Conservation (phyloP, 1,139 yeast species). For the Entelexis paramagnoliae region DNA sequence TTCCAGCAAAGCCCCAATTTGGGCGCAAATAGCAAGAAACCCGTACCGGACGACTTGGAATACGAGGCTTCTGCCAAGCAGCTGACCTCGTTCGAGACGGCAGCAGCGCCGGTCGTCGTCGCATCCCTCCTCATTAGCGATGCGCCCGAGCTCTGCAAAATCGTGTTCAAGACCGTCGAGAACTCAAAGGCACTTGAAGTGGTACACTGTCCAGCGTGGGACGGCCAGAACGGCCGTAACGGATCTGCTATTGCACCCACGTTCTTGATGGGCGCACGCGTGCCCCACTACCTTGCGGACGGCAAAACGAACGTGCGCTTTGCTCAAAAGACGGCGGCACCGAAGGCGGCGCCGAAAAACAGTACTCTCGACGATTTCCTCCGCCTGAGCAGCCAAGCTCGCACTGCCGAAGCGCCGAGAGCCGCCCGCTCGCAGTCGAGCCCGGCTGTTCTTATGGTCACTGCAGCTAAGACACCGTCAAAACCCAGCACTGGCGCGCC, state of each 20-base stretch:
- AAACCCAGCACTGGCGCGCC: too few species aligned
- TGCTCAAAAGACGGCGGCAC: not conserved
- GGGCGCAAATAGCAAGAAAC: not conserved
- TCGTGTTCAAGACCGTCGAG: conserved; percentile 3
- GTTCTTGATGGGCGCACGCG: conserved; percentile 6
- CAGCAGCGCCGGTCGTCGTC: conserved; percentile 1
- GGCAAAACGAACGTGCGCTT: not conserved
- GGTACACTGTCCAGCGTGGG: not conserved
- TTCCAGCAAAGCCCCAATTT: not conserved
- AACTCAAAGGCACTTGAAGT: conserved; percentile 1
- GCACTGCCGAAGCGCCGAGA: not conserved
- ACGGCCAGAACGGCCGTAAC: too few species aligned
- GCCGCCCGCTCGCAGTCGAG: not conserved
- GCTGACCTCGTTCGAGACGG: not conserved
- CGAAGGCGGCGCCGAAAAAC: not conserved
- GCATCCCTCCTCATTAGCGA: conserved; percentile 1
- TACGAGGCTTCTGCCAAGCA: not conserved
- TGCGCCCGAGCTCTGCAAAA: not conserved
- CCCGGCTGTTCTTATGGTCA: not conserved
- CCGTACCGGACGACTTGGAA: not conserved
- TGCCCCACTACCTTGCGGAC: not conserved
- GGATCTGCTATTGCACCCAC: not conserved
- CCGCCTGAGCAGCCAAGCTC: not conserved
- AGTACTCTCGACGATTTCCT: conserved; percentile 1
- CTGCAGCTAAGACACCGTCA: too few species aligned